Evolutionary conservation across 192 early-diverging fungal genomes (phyloP), one percentile per base, ranked within the genome.

Genomic region (Backusella morwellensis): DNA sequence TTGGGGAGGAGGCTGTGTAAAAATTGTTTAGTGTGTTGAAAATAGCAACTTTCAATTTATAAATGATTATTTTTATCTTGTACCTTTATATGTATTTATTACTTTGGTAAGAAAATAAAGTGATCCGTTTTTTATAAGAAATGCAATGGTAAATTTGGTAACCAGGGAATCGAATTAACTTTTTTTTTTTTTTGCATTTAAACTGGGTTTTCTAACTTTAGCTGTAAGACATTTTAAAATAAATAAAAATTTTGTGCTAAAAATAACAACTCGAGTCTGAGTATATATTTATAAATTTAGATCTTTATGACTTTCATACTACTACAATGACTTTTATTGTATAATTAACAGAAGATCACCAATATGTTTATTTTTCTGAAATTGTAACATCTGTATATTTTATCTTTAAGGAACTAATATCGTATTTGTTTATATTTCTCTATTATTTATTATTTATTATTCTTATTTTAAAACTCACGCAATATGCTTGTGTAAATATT

Each of bases 141-240:
- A 63, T 17, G 15, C 42, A 14, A 32, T 29, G 9, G 56, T 63
- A 63, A 63, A 63, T 23, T 26, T 29, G 23, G 56, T 63, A 63
- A 63, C 9, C 12, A 63, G 23, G 56, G 3, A 29, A 29, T 8
- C 11, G 42, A 44, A 63, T 8, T 12, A 63, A 0, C 3, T 26
- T 63, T 23, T 54, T 54, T n/a, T 54, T 54, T 54, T 54, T 8
- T 40, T 40, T 40, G 3, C 7, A 9, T 56, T n/a, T 56, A 8
- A 59, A 23, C n/a, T 59, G 23, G 56, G 56, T 59, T 59, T 50
- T 59, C 56, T 59, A 59, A 59, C 56, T 59, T 59, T 59, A 59
- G 56, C 12, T 29, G 6, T 26, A 59, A 59, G 56, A 59, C 56
- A 59, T 63, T 63, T 63, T 59, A 59, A 59, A 59, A 59, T 23